phyloP scores from a whole-genome alignment of 2,329 filamentous ascomycete species.

The Fusarium longipes region DNA sequence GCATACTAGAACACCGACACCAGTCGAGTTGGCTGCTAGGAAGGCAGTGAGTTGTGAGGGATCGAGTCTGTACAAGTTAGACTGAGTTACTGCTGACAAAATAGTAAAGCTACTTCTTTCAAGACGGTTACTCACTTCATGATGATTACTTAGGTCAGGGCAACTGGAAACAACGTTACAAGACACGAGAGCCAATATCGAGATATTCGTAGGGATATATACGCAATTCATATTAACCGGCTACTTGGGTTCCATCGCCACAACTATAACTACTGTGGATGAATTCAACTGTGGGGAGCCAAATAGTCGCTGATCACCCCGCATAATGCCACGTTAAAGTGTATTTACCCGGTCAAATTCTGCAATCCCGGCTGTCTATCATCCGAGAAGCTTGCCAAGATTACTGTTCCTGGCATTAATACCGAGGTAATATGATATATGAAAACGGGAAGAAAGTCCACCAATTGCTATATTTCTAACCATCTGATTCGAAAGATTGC shows the following conservation, averaged over 20 bases:
- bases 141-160: accelerated
- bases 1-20: conserved; percentile 26
- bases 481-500: too few relatives aligned
- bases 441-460: neutral
- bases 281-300: conserved; percentile 16
- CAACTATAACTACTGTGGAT: neutral
- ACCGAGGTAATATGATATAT: neutral
- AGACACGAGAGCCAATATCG: accelerated
- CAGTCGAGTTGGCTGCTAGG: conserved; percentile 19
- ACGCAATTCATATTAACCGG: neutral
- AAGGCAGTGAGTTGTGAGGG: conserved; percentile 16
- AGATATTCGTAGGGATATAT: neutral
- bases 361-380: neutral
- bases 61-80: neutral
- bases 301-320: neutral
- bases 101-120: accelerated
- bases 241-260: neutral
- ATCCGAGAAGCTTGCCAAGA: neutral
- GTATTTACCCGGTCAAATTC: conserved; percentile 5
- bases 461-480: neutral
- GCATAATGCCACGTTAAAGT: neutral
- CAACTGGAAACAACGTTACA: neutral
- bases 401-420: neutral
- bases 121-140: conserved; percentile 9
- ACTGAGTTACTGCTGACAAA: neutral